Evolutionary conservation across 805 yeast species (phyloP), one percentile per base, ranked within the genome.

Genomic region (Lachancea lanzarotensis): DNA sequence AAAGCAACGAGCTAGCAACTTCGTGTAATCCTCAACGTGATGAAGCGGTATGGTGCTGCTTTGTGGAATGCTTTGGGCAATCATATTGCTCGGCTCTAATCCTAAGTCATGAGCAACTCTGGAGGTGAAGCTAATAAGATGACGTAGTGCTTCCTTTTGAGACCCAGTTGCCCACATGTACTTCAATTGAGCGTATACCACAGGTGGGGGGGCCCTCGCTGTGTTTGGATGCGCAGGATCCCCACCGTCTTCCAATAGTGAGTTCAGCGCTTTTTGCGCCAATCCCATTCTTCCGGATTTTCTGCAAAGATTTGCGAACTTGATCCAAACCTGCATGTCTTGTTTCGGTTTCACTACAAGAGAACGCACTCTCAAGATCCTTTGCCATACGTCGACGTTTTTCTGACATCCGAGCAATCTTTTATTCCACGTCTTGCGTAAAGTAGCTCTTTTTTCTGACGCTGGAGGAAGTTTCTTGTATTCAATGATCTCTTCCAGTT

Each of bases 381-480:
- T 74, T 63, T 91, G 97, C 98, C 99, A 93, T n/a, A 90, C 89
- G 67, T 93, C 99, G 42, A 93, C 98, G 67, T 93, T 93, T 54
- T 93, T 76, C 67, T 93, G 98, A 59, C 97, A 89, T 1, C 98
- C 98, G 48, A 87, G 69, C 41, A 93, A 70, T 56, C 99, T 76
- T 42, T 86, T 85, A 59, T 86, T 88, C 98, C 98, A 95, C 0
- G 98, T 91, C 54, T 82, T 80, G 53, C 95, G 75, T 75, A 93
- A 82, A 13, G 80, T 78, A 7, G 72, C 76, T 52, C 93, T 78
- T 55, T 82, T 84, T 38, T 84, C 95, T 0, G 95, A 84, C 2
- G 82, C 82, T 49, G 82, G 89, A 1, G 95, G 93, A 29, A 88
- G 71, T 50, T 82, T 75, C 63, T 93, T 93, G 67, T 91, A 93